Base-by-base conservation (phyloP, 2,329 filamentous ascomycete genomes). In the Pseudocercospora crystallina region DNA sequence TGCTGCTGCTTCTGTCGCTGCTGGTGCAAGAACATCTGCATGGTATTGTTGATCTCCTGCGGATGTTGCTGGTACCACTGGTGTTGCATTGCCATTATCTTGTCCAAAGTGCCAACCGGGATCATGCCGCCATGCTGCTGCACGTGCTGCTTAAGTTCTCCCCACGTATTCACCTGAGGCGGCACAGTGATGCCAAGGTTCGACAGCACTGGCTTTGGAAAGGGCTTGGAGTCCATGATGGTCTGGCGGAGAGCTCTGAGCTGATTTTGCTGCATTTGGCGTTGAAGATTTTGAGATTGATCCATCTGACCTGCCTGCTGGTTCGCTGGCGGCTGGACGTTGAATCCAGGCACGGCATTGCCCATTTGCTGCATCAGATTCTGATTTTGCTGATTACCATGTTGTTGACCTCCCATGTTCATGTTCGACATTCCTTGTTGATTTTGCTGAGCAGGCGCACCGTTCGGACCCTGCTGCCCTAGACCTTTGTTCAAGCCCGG, bases 91-190 rank as follows among this genome's bases (percentile, higher is more conserved):
- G 49, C 35, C 46, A 68, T 60, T 11, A 80, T 58, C 47, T 71
- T 76, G 5, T 68, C 57, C 13, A 73, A 47, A 38, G 71, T 73
- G 3, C 71, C 68, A 8, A 68, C 69, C 13, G 70, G 72, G 41
- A 76, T 57, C 5, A 70, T 66, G 41, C 70, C 68, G 12, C 70
- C 68, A 49, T 81, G 81, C 37, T 74, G 68, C 26, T 63, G 60
- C 12, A 75, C 75, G 71, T 78, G 80, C 45, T 76, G 68, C 63
- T 82, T 83, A 5, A 84, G 68, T 49, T 81, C 76, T 8, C 74
- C 75, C 81, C 81, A 84, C 2, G 74, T 76, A 57, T 74, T 77
- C 17, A 83, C 69, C 10, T 76, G 66, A 26, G 73, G 74, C 5
- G 80, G 80, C 8, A 80, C 59, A 8, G 54, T 52, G 33, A 58